A percentile compares a stretch with the other conserved stretches of the same genome.
Evolutionary conservation across 257 asterid species (phyloP).

Genomic region (Gardenia jasminoides): DNA sequence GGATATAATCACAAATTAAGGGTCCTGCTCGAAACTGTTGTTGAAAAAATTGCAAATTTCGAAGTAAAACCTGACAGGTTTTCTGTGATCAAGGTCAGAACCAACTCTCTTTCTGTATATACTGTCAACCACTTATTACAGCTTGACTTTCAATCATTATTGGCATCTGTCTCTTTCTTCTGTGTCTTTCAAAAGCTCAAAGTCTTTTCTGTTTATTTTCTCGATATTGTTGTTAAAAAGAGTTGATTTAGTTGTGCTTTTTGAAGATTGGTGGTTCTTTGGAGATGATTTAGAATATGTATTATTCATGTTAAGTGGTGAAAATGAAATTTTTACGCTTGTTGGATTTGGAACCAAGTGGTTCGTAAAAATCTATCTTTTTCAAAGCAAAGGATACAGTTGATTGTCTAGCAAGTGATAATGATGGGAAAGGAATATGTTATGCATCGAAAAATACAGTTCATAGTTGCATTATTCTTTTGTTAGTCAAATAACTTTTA

Average conservation of each 20-base stretch:
- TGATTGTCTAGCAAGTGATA: neutral
- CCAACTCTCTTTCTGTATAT: conserved; percentile 18
- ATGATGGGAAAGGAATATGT: neutral
- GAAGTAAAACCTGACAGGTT: conserved; percentile 95
- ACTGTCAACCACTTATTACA: conserved; percentile 1
- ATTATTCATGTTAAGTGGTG: too few species aligned
- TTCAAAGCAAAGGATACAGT: neutral
- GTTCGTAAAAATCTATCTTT: neutral
- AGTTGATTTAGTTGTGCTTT: neutral
- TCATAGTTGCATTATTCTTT: neutral
- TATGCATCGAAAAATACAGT: neutral
- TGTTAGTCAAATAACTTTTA: neutral
- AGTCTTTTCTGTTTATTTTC: conserved; percentile 2
- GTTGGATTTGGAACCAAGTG: neutral
- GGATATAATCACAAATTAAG: conserved; percentile 89
- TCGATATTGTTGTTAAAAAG: neutral
- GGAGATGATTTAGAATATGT: neutral
- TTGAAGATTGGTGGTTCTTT: neutral
- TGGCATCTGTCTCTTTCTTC: neutral
- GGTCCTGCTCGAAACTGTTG: conserved; percentile 75
- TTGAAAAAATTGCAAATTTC: conserved; percentile 62
- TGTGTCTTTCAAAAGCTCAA: conserved; percentile 9
- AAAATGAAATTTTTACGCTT: neutral
- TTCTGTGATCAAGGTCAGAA: conserved; percentile 79
- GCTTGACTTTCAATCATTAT: neutral